These are phyloP conservation scores for Trypanosomatidae sp. DNA, from an alignment of 208 protist species.

Conservation along the genomic window DNA sequence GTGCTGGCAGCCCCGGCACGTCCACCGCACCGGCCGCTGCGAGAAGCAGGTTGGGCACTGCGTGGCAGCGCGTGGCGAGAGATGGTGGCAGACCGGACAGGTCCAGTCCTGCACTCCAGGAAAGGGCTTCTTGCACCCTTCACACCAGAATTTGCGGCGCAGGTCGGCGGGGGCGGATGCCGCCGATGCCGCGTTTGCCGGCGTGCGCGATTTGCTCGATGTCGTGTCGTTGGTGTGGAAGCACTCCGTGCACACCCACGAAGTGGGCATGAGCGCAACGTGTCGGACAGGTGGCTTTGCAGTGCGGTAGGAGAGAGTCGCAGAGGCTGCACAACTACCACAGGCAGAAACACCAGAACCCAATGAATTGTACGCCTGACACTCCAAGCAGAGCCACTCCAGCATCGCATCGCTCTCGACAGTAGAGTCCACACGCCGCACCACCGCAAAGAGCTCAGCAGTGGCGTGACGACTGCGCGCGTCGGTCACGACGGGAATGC, in stretches of 20 bases:
- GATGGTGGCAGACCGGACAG: slow-evolving; percentile 53
- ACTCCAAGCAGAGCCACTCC: slow-evolving; percentile 69
- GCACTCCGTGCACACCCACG: slow-evolving; percentile 65
- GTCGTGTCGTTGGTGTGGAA: slow-evolving; percentile 23
- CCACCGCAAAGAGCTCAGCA: slow-evolving; percentile 32
- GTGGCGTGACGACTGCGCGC: slow-evolving; percentile 30
- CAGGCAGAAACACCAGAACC: slow-evolving; percentile 23
- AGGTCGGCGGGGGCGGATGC: not conserved
- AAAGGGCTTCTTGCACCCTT: slow-evolving; percentile 47
- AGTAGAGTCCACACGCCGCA: slow-evolving; percentile 12
- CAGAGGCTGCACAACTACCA: slow-evolving; percentile 39
- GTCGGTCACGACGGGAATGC: too few species aligned
- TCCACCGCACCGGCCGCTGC: slow-evolving; percentile 54
- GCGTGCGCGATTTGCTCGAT: not conserved
- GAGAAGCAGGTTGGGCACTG: slow-evolving; percentile 70
- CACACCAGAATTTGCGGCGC: slow-evolving; percentile 66
- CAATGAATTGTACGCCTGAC: slow-evolving; percentile 60
- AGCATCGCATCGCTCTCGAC: not conserved
- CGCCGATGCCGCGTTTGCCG: not conserved
- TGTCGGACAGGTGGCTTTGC: slow-evolving; percentile 55
- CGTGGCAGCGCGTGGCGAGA: slow-evolving; percentile 57
- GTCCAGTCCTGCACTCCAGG: slow-evolving; percentile 64
- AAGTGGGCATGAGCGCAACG: slow-evolving; percentile 51
- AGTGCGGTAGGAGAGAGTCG: slow-evolving; percentile 41
- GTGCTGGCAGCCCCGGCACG: slow-evolving; percentile 39